Evolutionary conservation across 371 early-diverging fungal species (phyloP), one percentile per base, ranked within the genome.

Genomic region (Mortierella sp.): DNA sequence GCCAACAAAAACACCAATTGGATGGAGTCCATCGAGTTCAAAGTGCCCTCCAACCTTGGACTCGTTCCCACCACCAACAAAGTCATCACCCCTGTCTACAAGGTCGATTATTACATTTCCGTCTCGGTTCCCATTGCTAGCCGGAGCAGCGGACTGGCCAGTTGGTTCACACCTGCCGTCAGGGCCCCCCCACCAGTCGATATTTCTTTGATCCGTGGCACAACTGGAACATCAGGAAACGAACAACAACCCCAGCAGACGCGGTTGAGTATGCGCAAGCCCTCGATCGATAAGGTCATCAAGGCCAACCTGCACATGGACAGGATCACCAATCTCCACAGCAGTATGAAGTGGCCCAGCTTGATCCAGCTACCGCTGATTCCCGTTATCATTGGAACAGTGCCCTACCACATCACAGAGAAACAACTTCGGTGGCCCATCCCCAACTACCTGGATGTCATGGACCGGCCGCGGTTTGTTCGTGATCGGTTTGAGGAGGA

Each of bases 401-500:
- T 86, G 0, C 78, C 87, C 3, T 80, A 76, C 55, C 70, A 41
- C 35, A 65, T 86, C 58, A 74, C 82, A 8, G 84, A 84, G 58
- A 71, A 74, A 14, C 76, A 81, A 48, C 81, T 86, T 5, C 82
- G 87, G 3, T 86, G 87, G 87, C 87, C 87, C 5, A 82, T 86
- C 18, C 87, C 87, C 49, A 82, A 70, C 48, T 86, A 86, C 46
- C 29, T 79, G 77, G 82, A 86, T n/a, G 87, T 86, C 12, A 82
- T 58, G 49, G 87, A 82, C 71, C 77, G 82, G 41, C 87, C 87
- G 4, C 72, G 87, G 4, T 86, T 86, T 71, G 70, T 86, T 41
- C 87, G 87, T 18, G 87, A 86, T 70, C 76, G 80, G 49, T 86
- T 86, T 65, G 87, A 86, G 49, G 87, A 86, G 29, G 87, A 86